Percentiles rank a stretch among this genome's conserved stretches.
Conservation (phyloP, 2,329 filamentous ascomycete genomes). For the Arachnopeziza araneosa region DNA sequence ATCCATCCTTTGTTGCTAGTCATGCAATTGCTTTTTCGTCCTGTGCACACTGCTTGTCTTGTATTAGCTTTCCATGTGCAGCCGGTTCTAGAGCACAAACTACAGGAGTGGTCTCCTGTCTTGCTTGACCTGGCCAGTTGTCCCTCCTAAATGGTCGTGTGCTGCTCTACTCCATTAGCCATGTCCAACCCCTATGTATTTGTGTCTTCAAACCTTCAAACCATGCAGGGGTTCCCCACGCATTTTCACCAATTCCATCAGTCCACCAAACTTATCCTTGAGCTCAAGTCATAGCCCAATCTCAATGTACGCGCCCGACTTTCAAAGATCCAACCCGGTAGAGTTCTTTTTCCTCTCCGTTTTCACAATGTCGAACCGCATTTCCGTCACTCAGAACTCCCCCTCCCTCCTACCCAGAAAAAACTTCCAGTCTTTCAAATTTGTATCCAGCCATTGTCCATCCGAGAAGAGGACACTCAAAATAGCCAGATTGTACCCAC, state of each 20-base stretch:
- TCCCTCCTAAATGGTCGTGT: background rate
- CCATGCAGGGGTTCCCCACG: background rate
- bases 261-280: background rate
- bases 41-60: background rate
- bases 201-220: background rate
- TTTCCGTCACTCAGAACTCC: background rate
- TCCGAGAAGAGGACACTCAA: background rate
- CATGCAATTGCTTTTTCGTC: background rate
- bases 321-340: background rate
- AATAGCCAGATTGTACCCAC: background rate
- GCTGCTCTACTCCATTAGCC: background rate
- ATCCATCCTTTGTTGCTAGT: background rate
- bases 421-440: background rate
- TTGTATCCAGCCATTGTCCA: background rate
- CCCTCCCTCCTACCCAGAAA: background rate
- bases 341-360: background rate
- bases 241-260: background rate
- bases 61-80: background rate
- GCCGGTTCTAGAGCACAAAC: too few relatives aligned
- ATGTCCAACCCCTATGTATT: background rate
- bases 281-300: background rate
- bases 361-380: background rate
- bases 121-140: too few relatives aligned
- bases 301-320: too few relatives aligned
- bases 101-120: too few relatives aligned